Conservation (phyloP, 2,329 filamentous ascomycete genomes). For the Alternaria dauci region DNA sequence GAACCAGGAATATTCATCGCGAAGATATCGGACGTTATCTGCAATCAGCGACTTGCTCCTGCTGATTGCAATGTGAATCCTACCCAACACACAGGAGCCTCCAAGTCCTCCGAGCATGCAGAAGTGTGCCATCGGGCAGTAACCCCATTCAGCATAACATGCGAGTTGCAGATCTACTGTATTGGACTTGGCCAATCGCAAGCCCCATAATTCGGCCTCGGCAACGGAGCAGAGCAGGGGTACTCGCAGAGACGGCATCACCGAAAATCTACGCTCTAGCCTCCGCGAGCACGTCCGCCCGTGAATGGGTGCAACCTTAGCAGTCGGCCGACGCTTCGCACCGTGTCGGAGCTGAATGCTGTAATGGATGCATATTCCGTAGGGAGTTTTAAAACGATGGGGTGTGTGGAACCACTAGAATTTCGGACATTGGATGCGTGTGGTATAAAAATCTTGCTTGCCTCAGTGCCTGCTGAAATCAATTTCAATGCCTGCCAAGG, state of each 20-base stretch:
- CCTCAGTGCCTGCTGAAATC: not conserved
- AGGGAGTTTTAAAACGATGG: not conserved
- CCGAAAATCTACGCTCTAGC: constrained; percentile 7
- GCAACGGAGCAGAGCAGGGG: constrained; percentile 3
- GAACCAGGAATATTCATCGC: not conserved
- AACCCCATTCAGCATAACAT: constrained; percentile 2
- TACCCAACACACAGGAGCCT: not conserved
- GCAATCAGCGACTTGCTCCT: not conserved
- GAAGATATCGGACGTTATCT: not conserved
- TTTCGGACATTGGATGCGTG: not conserved
- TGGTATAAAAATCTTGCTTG: not conserved
- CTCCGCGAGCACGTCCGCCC: not conserved
- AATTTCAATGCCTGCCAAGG: not conserved
- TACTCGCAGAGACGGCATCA: constrained; percentile 11
- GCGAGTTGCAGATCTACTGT: constrained; percentile 5
- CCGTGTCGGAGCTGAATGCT: constrained; percentile 12
- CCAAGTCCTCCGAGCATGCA: constrained; percentile 3
- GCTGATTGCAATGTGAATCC: not conserved
- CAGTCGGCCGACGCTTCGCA: not conserved
- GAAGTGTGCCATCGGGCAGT: not conserved
- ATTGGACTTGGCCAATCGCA: constrained; percentile 1
- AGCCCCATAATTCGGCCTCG: not conserved
- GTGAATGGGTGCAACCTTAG: constrained; percentile 3
- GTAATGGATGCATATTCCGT: constrained; percentile 6
- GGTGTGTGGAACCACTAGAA: not conserved